Evolutionary conservation across 352 stramenopile genomes (phyloP), one percentile per base, ranked within the genome.

Genomic region (Phytophthora boehmeriae): DNA sequence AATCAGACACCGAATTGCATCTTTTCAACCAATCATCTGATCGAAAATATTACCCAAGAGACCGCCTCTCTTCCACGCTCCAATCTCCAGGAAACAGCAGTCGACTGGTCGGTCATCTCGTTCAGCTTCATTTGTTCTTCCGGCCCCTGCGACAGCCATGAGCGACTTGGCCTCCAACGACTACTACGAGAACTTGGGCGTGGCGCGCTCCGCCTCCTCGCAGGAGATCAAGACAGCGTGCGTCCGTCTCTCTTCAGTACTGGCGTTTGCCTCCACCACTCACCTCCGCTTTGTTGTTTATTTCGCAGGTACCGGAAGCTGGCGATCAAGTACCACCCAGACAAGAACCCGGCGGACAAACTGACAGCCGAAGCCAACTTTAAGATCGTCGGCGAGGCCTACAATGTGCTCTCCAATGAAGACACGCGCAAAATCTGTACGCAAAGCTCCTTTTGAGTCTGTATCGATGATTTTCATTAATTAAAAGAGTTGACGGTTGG

Each of bases 301-400:
- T 34, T 16, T 54, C n/a, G 38, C 54, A 95, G 87, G 14, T 98
- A 98, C 65, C 82, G 90, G 27, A 97, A 96, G 66, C 63, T 98
- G 25, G 90, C 92, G 43, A 92, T 98, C 72, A 97, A 96, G 73
- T 96, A 96, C 72, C 92, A 98, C 59, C 92, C 92, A 14, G 92
- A 98, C 76, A 97, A 97, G 78, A 97, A 98, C 66, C 85, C 83
- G 32, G 64, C 76, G 13, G 86, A 93, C 55, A 92, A 93, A 65
- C 59, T 90, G 45, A 67, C 87, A 36, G 88, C 92, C 19, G 90
- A 96, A 60, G 81, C 93, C 46, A 97, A 97, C 71, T 98, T 98
- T 64, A 98, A 98, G 72, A 88, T 97, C 59, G 91, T 98, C 39
- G 91, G 82, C 59, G 89, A 97, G 66, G 94, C 94, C 14, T 98